A percentile compares a stretch with the other conserved stretches of the same genome.
phyloP scores from a whole-genome alignment of 306 rosid genomes.

The Aeschynomene evenia region DNA sequence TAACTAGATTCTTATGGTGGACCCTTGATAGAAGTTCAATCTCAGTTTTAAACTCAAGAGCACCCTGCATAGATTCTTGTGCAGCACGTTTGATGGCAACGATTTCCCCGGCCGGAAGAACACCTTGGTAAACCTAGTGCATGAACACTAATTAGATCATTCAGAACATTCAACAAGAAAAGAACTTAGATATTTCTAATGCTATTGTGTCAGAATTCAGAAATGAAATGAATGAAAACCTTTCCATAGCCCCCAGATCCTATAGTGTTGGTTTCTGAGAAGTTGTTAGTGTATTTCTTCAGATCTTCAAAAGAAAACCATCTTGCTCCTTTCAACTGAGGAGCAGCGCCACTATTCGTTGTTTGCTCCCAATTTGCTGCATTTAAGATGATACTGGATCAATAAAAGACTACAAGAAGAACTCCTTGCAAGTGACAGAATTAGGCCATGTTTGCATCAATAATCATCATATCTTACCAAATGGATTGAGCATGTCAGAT shows the following conservation, averaged over 20 bases:
- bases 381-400: conserved; percentile 26
- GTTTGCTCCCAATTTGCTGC: conserved; percentile 53
- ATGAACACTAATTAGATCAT: conserved; percentile 29
- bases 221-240: conserved; percentile 34
- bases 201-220: background rate
- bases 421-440: conserved; percentile 10
- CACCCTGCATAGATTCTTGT: conserved; percentile 70
- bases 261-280: conserved; percentile 41
- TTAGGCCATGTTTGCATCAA: conserved; percentile 15
- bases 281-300: conserved; percentile 56
- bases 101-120: conserved; percentile 54
- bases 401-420: background rate
- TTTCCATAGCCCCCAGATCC: conserved; percentile 84
- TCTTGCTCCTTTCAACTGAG: conserved; percentile 64
- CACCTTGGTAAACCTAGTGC: conserved; percentile 62
- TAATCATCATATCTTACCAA: conserved; percentile 32
- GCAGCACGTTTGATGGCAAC: conserved; percentile 76
- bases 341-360: conserved; percentile 50
- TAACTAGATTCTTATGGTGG: conserved; percentile 80
- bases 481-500: conserved; percentile 43
- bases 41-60: conserved; percentile 73
- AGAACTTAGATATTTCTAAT: conserved; percentile 6
- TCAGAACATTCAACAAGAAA: background rate
- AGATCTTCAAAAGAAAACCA: conserved; percentile 74
- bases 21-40: conserved; percentile 88